Base-by-base conservation (phyloP, 345 rosid species). In the Lumnitzera littorea region DNA sequence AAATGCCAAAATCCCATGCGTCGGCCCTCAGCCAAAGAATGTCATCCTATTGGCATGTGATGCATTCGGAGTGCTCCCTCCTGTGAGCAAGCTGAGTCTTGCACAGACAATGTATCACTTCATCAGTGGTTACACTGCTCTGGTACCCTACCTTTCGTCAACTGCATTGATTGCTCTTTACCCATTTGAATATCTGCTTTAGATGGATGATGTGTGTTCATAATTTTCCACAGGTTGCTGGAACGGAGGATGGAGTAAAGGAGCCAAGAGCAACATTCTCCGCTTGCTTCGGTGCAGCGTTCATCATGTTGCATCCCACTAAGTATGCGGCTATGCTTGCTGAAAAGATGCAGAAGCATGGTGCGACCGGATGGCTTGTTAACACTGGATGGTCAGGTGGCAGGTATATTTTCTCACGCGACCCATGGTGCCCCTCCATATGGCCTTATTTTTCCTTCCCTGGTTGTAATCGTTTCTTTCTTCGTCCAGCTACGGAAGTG, bases 361-460 rank as follows among this genome's bases (percentile, higher is more conserved):
- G 99, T n/a, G 91, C 97, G 17, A 88, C 97, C 1, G 96, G 88
- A 13, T 94, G 99, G 97, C 97, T 94, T 0, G 91, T 94, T 57
- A 94, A 94, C 81, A 94, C 97, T 13, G 96, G 97, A 60, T 94
- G 99, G 99, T 90, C 96, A 0, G 96, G 91, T 60, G 99, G 99
- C 72, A 87, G 98, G 98, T 92, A 80, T 49, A 15, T 15, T 60
- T 46, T 13, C 15, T 51, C 43, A 36, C 7, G 43, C 43, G 7
- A 9, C 43, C 10, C 7, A 36, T 36, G 43, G 9, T 36, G 43
- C 20, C 20, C 20, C 10, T 36, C 10, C 1, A 36, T 36, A 5
- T 36, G 9, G 0, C 43, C 43, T 36, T 36, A 27, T 27, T 27
- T 27, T 27, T 27, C 5, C 31, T 36, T 7, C 9, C 5, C 11